A percentile compares a stretch with the other conserved stretches of the same genome.
These are phyloP conservation scores for Ogataea parapolymorpha DNA, from an alignment of 805 yeast genomes.

Conservation along the genomic window DNA sequence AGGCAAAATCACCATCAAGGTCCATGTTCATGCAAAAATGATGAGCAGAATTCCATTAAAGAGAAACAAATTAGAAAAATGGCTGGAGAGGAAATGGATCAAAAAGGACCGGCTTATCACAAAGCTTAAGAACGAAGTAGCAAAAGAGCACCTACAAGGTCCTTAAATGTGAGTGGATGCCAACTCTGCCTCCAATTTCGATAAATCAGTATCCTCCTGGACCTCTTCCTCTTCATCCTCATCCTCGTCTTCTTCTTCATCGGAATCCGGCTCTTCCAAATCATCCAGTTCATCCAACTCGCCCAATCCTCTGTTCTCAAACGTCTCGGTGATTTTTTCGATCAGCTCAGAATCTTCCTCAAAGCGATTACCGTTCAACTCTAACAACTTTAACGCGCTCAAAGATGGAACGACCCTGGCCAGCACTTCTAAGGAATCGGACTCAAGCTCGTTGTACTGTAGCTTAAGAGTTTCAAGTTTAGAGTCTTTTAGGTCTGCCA, in stretches of 20 bases:
- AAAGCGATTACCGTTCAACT: slow-evolving; percentile 90
- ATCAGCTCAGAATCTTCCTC: slow-evolving; percentile 80
- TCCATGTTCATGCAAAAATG: slow-evolving; percentile 47
- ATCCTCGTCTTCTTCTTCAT: slow-evolving; percentile 64
- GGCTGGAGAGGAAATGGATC: slow-evolving; percentile 74
- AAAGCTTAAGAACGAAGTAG: slow-evolving; percentile 32
- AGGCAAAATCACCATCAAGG: slow-evolving; percentile 34
- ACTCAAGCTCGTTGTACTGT: slow-evolving; percentile 86
- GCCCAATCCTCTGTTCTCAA: slow-evolving; percentile 72
- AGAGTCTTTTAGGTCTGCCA: slow-evolving; percentile 34
- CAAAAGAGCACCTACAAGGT: slow-evolving; percentile 3
- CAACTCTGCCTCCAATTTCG: slow-evolving; percentile 51
- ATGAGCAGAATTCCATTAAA: slow-evolving; percentile 49
- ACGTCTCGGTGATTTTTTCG: slow-evolving; percentile 55
- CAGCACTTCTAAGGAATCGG: slow-evolving; percentile 58
- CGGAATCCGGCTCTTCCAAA: slow-evolving; percentile 77
- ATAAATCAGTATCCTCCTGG: slow-evolving; percentile 39
- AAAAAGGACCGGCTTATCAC: slow-evolving; percentile 57
- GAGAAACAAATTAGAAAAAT: slow-evolving; percentile 58
- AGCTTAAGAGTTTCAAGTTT: slow-evolving; percentile 60
- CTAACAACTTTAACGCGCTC: slow-evolving; percentile 61
- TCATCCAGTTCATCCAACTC: slow-evolving; percentile 93
- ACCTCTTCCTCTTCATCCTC: slow-evolving; percentile 50
- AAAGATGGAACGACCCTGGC: slow-evolving; percentile 51
- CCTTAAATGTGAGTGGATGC: slow-evolving; percentile 33